Conservation (phyloP, 2,329 filamentous ascomycete species). For the Aspergillus hortae region DNA sequence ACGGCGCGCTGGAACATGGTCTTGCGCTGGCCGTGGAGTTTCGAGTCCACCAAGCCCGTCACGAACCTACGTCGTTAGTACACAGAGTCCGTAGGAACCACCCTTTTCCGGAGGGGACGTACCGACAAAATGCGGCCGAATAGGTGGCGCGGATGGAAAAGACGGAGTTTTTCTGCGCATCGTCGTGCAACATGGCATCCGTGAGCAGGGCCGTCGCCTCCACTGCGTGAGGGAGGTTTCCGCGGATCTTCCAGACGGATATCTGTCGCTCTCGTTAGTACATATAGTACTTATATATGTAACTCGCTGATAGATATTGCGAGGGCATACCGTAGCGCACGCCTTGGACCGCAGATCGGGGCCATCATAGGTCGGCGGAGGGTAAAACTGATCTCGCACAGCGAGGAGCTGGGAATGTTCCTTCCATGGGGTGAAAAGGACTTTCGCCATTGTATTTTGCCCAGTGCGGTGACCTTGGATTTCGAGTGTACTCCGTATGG, state of each 20-base stretch:
- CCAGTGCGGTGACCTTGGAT: not conserved
- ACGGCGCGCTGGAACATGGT: constrained; percentile 45
- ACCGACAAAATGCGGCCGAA: constrained; percentile 46
- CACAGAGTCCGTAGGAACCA: too few relatives aligned
- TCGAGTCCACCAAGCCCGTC: constrained; percentile 43
- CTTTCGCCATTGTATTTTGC: constrained; percentile 32
- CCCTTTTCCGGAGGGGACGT: constrained; percentile 7
- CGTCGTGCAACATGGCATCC: constrained; percentile 44
- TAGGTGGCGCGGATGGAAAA: constrained; percentile 45
- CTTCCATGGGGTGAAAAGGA: constrained; percentile 43
- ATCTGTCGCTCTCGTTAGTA: constrained; percentile 26
- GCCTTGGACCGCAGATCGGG: constrained; percentile 37
- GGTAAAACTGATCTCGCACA: constrained; percentile 40
- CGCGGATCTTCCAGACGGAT: constrained; percentile 43
- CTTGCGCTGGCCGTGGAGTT: constrained; percentile 37
- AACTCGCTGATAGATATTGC: constrained; percentile 1
- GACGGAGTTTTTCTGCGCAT: constrained; percentile 38
- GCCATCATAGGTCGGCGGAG: constrained; percentile 26
- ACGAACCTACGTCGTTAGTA: constrained; percentile 28
- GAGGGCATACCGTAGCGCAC: constrained; percentile 35
- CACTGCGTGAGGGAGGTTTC: constrained; percentile 44
- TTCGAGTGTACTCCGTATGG: not conserved
- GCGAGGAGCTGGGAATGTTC: constrained; percentile 32
- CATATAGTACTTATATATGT: not conserved
- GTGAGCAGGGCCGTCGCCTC: constrained; percentile 45